Evolutionary conservation across 1,139 yeast genomes (phyloP).

Genomic region (Debaryomycetaceae sp.): DNA sequence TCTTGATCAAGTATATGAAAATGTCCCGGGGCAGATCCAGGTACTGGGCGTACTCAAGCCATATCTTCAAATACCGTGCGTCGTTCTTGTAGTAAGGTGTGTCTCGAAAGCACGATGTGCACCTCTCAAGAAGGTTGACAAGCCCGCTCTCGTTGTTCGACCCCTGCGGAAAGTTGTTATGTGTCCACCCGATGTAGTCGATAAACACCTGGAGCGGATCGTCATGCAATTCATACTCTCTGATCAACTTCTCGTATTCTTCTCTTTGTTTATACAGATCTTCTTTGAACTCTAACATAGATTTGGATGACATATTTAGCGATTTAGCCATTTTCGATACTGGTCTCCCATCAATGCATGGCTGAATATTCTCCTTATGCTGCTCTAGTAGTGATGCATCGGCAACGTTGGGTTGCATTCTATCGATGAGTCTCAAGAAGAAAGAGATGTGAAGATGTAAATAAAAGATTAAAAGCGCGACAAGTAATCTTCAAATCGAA

Average conservation of each 20-base stretch:
- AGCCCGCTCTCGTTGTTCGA: conserved; percentile 64
- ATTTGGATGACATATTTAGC: conserved; percentile 21
- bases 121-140: conserved; percentile 62
- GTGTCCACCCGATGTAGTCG: conserved; percentile 73
- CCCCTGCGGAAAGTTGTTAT: conserved; percentile 66
- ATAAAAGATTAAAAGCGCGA: background rate
- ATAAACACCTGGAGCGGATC: conserved; percentile 78
- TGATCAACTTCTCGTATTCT: conserved; percentile 42
- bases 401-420: conserved; percentile 12
- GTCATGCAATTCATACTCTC: conserved; percentile 57
- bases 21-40: conserved; percentile 72
- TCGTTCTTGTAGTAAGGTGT: conserved; percentile 71
- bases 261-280: conserved; percentile 33
- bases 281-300: conserved; percentile 20
- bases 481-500: background rate
- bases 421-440: background rate
- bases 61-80: conserved; percentile 70
- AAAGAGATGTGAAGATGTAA: background rate
- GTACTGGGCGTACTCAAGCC: conserved; percentile 73
- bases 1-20: conserved; percentile 68
- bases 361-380: conserved; percentile 79
- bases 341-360: conserved; percentile 67
- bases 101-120: conserved; percentile 69
- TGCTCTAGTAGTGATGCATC: conserved; percentile 57
- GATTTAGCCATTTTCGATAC: conserved; percentile 54